Percentiles rank a stretch among this genome's conserved stretches.
These are phyloP conservation scores for Phylloporus sp. DNA, from an alignment of 768 basidiomycete species.

Conservation along the genomic window DNA sequence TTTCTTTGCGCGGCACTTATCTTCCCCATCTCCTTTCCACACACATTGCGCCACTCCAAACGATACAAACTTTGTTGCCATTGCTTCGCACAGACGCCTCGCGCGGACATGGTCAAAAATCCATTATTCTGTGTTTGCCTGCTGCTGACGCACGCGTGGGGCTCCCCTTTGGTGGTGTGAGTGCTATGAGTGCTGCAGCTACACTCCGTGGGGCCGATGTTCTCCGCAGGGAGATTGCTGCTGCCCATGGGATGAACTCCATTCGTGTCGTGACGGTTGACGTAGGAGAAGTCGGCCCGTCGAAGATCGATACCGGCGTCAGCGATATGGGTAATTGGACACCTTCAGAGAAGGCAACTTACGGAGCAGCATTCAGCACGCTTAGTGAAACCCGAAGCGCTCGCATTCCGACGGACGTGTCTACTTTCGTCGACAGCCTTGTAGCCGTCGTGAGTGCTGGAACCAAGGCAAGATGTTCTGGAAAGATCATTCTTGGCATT, in stretches of 20 bases:
- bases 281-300: conserved; percentile 53
- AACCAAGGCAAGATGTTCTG: conserved; percentile 34
- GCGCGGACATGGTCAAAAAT: conserved; percentile 38
- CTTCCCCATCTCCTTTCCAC: conserved; percentile 69
- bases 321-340: conserved; percentile 69
- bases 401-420: conserved; percentile 53
- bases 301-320: conserved; percentile 28
- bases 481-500: conserved; percentile 41
- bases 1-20: conserved; percentile 60
- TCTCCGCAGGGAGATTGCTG: conserved; percentile 68
- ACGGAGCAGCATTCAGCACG: conserved; percentile 65
- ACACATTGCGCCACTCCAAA: conserved; percentile 72
- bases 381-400: conserved; percentile 39
- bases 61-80: conserved; percentile 73
- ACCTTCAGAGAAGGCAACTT: conserved; percentile 65
- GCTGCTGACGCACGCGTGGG: conserved; percentile 70
- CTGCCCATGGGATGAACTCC: conserved; percentile 58
- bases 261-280: conserved; percentile 62
- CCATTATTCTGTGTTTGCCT: conserved; percentile 72
- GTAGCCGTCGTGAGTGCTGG: conserved; percentile 60
- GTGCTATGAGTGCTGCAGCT: conserved; percentile 73
- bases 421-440: conserved; percentile 56
- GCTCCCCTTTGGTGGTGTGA: conserved; percentile 59
- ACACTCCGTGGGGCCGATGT: conserved; percentile 71
- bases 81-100: conserved; percentile 67